Evolutionary conservation across 2,329 filamentous ascomycete genomes (phyloP), one percentile per base, ranked within the genome.

Genomic region (Alternaria hordeiaustralica): DNA sequence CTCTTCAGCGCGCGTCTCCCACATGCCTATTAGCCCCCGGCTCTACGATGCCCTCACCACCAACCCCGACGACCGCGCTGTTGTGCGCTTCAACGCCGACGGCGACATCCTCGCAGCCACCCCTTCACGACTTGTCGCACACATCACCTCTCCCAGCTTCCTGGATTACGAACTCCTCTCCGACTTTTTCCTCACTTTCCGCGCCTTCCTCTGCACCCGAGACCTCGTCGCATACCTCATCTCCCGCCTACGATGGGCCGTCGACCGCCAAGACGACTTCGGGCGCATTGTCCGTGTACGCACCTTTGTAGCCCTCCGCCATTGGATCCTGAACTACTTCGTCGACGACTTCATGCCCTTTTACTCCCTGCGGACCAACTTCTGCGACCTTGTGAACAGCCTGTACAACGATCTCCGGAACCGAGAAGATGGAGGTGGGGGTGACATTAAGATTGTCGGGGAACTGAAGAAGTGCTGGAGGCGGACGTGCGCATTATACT

Each of bases 261-360:
- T 97, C 53, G 88, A 87, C 51, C 88, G 92, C 59, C 84, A 87
- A 50, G 93, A 97, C 75, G 93, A 97, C 77, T 89, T 90, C 61
- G 96, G 96, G 43, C 92, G 94, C 76, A 93, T 99, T 56, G 96
- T 97, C n/a, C 89, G 95, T 54, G 96, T 99, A 15, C 89, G 96
- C 45, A 96, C 94, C 0, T 99, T 98, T 82, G 96, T 97, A 25
- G 96, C 96, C 8, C 86, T 98, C 47, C 89, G 96, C 60, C 96
- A 99, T 80, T 99, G 96, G 96, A 94, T 98, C 61, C 82, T 99
- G 66, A 99, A 99, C 79, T 99, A 99, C 80, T 99, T 98, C 71
- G 87, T 92, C 59, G 96, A 99, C 76, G 96, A 99, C 77, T 99
- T 97, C 77, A 88, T 96, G 44, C 81, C 90, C 23, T 89, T 94